Conservation (phyloP, 2,329 filamentous ascomycete genomes). For the Fonsecaea erecta region DNA sequence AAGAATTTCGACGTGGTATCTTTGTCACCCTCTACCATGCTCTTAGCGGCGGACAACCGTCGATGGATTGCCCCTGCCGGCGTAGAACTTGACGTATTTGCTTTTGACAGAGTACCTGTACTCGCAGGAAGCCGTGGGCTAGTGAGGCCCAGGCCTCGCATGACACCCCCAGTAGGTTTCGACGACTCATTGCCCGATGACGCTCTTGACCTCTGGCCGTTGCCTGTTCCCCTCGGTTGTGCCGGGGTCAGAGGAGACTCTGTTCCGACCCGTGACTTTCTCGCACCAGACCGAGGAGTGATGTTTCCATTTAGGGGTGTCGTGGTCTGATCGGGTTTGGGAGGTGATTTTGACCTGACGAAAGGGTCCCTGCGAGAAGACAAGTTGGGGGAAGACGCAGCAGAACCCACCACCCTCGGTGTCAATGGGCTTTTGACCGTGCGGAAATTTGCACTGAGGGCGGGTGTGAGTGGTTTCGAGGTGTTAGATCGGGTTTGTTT, state of each 20-base stretch:
- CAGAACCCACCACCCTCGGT: slow-evolving; percentile 60
- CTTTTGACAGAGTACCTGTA: slow-evolving; percentile 22
- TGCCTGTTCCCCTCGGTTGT: slow-evolving; percentile 13
- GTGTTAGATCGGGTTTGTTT: slow-evolving; percentile 54
- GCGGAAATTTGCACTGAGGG: slow-evolving; percentile 66
- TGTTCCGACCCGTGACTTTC: slow-evolving; percentile 69
- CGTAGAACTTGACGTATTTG: slow-evolving; percentile 14
- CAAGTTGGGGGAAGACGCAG: slow-evolving; percentile 42
- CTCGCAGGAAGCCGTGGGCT: slow-evolving; percentile 25
- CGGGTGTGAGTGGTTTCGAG: slow-evolving; percentile 68
- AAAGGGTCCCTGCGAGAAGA: slow-evolving; percentile 37
- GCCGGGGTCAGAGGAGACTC: slow-evolving; percentile 64
- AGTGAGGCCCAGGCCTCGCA: slow-evolving; percentile 25
- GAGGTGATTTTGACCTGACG: slow-evolving; percentile 30
- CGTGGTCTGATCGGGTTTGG: slow-evolving; percentile 52
- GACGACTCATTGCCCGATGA: slow-evolving; percentile 37
- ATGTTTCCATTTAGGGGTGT: slow-evolving; percentile 68
- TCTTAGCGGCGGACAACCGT: slow-evolving; percentile 45
- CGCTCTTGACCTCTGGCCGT: slow-evolving; percentile 16
- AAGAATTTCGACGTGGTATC: slow-evolving; percentile 73
- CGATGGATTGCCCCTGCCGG: slow-evolving; percentile 26
- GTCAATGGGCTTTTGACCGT: slow-evolving; percentile 61
- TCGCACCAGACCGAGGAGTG: slow-evolving; percentile 76
- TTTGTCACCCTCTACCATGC: slow-evolving; percentile 45
- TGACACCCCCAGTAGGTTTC: slow-evolving; percentile 6